A percentile compares a stretch with the other conserved stretches of the same genome.
Conservation (phyloP, 179 eudicot genomes). For the Camellia oleifera region DNA sequence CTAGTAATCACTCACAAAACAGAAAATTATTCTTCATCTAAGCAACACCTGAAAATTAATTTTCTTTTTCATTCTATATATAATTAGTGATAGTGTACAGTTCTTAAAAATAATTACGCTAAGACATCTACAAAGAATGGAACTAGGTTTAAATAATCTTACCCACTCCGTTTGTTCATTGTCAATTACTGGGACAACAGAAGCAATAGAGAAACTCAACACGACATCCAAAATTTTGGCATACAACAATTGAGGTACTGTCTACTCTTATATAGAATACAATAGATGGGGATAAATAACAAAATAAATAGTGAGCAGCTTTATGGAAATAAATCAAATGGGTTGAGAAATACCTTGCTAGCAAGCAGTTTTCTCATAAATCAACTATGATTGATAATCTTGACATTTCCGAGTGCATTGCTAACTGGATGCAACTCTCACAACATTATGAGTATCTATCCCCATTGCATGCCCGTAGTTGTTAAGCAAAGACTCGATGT, state of each 20-base stretch:
- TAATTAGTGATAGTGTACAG: too few relatives aligned
- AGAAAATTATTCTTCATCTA: too few relatives aligned
- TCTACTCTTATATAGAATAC: not conserved
- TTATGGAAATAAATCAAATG: not conserved
- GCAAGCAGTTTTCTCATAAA: slow-evolving; percentile 1
- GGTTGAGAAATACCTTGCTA: not conserved
- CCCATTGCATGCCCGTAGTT: slow-evolving; percentile 38
- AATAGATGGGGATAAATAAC: not conserved
- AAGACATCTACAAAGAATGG: too few relatives aligned
- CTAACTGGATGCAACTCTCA: slow-evolving; percentile 36
- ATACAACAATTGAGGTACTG: not conserved
- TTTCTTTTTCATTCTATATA: not conserved
- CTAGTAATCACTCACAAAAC: too few relatives aligned
- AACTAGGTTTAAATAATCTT: too few relatives aligned
- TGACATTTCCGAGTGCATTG: not conserved
- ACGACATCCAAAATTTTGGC: not conserved
- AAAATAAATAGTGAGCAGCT: not conserved
- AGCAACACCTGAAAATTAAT: too few relatives aligned
- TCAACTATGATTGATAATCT: not conserved
- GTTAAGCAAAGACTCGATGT: slow-evolving; percentile 73
- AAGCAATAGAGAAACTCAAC: not conserved
- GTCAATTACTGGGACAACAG: not conserved
- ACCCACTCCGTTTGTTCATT: not conserved
- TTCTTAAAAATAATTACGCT: too few relatives aligned
- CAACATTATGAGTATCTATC: slow-evolving; percentile 22